These are phyloP conservation scores for Neofusicoccum cordaticola DNA, from an alignment of 2,329 filamentous ascomycete species.

Conservation along the genomic window DNA sequence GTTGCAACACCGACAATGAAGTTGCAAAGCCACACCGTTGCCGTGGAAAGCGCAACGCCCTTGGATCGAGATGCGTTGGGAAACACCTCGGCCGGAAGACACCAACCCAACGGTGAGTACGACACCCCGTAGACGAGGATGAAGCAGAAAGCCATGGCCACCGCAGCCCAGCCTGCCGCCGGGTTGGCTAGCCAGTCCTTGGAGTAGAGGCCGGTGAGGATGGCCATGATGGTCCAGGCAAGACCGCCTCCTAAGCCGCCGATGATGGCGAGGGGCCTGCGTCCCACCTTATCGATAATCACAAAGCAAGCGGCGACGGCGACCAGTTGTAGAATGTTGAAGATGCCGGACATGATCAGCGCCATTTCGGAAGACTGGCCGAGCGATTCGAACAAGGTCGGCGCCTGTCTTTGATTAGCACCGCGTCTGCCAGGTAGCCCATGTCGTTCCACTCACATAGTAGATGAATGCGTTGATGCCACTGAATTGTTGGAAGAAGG, in stretches of 20 bases:
- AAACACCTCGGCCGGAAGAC: conserved; percentile 18
- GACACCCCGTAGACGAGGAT: conserved; percentile 57
- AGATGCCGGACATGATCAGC: conserved; percentile 22
- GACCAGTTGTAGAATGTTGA: conserved; percentile 39
- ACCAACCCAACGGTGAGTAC: conserved; percentile 31
- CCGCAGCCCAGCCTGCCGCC: conserved; percentile 52
- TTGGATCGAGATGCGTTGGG: conserved; percentile 15
- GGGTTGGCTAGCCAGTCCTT: conserved; percentile 51
- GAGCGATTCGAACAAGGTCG: conserved; percentile 42
- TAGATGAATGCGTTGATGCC: conserved; percentile 41
- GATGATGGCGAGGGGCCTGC: conserved; percentile 17
- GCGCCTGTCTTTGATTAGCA: conserved; percentile 22
- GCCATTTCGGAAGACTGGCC: conserved; percentile 35
- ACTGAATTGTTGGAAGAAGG: conserved; percentile 45
- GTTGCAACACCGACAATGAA: conserved; percentile 64
- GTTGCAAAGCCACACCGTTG: conserved; percentile 63
- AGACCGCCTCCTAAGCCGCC: conserved; percentile 22
- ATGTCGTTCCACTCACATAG: conserved; percentile 27
- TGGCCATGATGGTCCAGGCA: conserved; percentile 51
- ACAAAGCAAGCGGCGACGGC: conserved; percentile 16
- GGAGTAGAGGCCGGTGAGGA: conserved; percentile 53
- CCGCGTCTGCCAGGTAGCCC: too few relatives aligned
- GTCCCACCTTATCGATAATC: conserved; percentile 22
- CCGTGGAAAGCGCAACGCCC: conserved; percentile 58
- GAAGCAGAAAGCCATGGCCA: conserved; percentile 43